Percentiles rank a stretch among this genome's conserved stretches.
phyloP scores from a whole-genome alignment of 768 basidiomycete genomes.

The Termitomyces sp. region DNA sequence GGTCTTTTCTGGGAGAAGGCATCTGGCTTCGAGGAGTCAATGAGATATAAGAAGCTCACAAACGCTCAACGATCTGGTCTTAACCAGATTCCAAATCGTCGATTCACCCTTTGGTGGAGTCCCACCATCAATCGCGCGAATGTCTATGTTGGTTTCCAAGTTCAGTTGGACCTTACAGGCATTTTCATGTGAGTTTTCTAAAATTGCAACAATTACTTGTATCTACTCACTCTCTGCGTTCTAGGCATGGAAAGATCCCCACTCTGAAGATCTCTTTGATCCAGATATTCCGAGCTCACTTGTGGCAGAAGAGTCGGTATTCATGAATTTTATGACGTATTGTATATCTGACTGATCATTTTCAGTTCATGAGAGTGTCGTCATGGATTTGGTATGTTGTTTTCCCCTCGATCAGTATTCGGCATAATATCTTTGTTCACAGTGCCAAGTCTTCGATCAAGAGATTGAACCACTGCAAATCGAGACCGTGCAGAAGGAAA shows the following conservation, averaged over 20 bases:
- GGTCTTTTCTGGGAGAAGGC: slow-evolving; percentile 98
- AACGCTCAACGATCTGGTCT: slow-evolving; percentile 98
- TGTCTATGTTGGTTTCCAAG: slow-evolving; percentile 99
- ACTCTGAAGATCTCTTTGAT: slow-evolving; percentile 98
- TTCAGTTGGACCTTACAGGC: slow-evolving; percentile 95
- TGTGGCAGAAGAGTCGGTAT: slow-evolving; percentile 97
- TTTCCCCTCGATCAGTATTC: neutral
- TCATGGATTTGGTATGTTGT: slow-evolving; percentile 73
- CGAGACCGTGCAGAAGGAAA: slow-evolving; percentile 99
- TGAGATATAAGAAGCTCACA: slow-evolving; percentile 94
- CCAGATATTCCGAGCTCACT: slow-evolving; percentile 99
- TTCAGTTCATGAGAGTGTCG: slow-evolving; percentile 82
- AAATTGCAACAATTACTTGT: neutral
- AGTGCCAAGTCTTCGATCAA: slow-evolving; percentile 99
- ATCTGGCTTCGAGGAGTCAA: slow-evolving; percentile 93
- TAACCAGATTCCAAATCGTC: slow-evolving; percentile 97
- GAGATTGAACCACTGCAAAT: slow-evolving; percentile 97
- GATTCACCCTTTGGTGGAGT: slow-evolving; percentile 99
- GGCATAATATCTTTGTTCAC: neutral
- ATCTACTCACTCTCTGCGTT: neutral
- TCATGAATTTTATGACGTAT: slow-evolving; percentile 15
- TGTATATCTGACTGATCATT: neutral
- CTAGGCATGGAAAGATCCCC: slow-evolving; percentile 95
- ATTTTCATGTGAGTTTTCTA: slow-evolving; percentile 69
- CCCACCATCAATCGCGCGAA: slow-evolving; percentile 99